A percentile compares a stretch with the other conserved stretches of the same genome.
Evolutionary conservation across 306 rosid species (phyloP).

Genomic region (Senna siamea): DNA sequence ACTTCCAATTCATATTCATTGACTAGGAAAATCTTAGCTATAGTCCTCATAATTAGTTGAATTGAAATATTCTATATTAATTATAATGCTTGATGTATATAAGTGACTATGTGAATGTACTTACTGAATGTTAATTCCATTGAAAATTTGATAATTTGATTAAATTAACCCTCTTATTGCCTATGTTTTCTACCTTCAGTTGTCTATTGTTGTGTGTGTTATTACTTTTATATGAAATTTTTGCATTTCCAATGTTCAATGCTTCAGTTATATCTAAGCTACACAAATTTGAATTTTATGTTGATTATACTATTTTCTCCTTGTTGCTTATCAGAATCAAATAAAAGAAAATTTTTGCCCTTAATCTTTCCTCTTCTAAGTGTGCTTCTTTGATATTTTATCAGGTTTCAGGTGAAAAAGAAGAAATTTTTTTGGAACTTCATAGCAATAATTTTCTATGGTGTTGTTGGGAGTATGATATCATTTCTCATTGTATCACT

Average conservation of each 20-base stretch:
- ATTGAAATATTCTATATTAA: neutral
- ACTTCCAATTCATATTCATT: too few species aligned
- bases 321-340: neutral
- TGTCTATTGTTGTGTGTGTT: neutral
- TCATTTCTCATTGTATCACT: conserved; percentile 61
- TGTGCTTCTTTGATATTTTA: conserved; percentile 20
- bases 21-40: too few species aligned
- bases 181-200: neutral
- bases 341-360: neutral
- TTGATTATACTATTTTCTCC: neutral
- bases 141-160: neutral
- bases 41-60: neutral
- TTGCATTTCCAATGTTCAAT: conserved; percentile 1
- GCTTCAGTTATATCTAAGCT: neutral
- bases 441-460: conserved; percentile 56
- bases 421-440: conserved; percentile 72
- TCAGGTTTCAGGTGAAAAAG: conserved; percentile 76
- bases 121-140: neutral
- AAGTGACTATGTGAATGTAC: neutral
- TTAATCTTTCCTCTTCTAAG: neutral
- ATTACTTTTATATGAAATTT: neutral
- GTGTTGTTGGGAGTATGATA: conserved; percentile 62
- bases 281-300: neutral
- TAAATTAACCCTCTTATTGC: neutral
- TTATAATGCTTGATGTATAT: neutral